Conservation (phyloP, 1,284 basidiomycete species). For the Sporisorium graminicola region DNA sequence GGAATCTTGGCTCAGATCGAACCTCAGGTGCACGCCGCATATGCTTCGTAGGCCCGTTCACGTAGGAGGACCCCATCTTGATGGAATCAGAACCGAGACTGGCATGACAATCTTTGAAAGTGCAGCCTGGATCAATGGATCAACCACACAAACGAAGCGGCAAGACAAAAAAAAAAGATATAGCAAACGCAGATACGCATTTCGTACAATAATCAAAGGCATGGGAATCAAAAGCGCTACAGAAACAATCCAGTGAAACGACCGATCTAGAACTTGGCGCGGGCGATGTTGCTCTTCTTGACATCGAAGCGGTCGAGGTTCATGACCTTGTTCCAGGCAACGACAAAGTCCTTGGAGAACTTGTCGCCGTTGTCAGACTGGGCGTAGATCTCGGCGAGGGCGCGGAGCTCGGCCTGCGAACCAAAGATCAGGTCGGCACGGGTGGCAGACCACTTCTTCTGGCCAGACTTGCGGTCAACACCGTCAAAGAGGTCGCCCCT, state of each 20-base stretch:
- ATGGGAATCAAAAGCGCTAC: slow-evolving; percentile 5
- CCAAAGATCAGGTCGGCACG: slow-evolving; percentile 45
- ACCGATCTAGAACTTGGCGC: slow-evolving; percentile 32
- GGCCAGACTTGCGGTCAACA: slow-evolving; percentile 45
- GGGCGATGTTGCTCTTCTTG: slow-evolving; percentile 46
- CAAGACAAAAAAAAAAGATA: too few species aligned
- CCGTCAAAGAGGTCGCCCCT: slow-evolving; percentile 39
- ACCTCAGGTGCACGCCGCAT: slow-evolving; percentile 36
- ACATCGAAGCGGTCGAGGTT: slow-evolving; percentile 46
- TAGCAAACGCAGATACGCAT: slow-evolving; percentile 1
- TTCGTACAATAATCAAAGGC: neutral
- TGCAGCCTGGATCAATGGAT: too few species aligned
- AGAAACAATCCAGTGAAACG: neutral
- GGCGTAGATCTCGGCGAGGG: slow-evolving; percentile 38
- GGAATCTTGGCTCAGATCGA: slow-evolving; percentile 38
- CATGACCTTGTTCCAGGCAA: slow-evolving; percentile 51
- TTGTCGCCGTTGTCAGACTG: slow-evolving; percentile 46
- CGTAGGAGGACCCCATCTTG: too few species aligned
- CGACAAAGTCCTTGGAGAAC: slow-evolving; percentile 43
- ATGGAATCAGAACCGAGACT: too few species aligned
- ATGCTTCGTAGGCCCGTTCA: slow-evolving; percentile 13
- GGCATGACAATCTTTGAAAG: too few species aligned
- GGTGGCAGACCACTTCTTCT: slow-evolving; percentile 48
- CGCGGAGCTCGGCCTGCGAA: slow-evolving; percentile 42
- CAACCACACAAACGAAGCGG: too few species aligned